Evolutionary conservation across 2,329 filamentous ascomycete species (phyloP), one percentile per base, ranked within the genome.

Genomic region (Ophiostoma sp.): DNA sequence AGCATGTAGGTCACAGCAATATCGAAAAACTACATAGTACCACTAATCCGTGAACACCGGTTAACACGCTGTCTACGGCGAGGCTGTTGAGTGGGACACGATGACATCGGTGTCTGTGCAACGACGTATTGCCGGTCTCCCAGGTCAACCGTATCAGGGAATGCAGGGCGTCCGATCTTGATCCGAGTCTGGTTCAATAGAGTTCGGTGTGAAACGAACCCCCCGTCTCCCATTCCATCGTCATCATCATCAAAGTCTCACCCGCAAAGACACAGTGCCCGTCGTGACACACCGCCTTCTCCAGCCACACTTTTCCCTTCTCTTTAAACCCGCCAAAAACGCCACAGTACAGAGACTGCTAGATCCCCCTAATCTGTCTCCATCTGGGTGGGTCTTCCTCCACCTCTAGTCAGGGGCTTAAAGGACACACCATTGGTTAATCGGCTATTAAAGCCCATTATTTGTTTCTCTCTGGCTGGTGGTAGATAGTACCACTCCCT

Each of bases 331-430:
- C 36, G 52, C 54, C 67, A 68, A 54, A 36, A 39, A 17, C 27
- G 65, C 52, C 62, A 39, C 33, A 44, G 10, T 52, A 39, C 44
- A 48, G 17, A 48, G 4, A 48, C 41, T 17, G 33, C 35, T 36
- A 41, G 10, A 41, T 41, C 39, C 31, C 31, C 65, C 33, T 4
- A 60, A 27, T 52, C 64, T 31, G 54, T 54, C 52, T 65, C 66
- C 33, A 41, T 33, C 52, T 11, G 27, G 27, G 64, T 67, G 65
- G 65, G 5, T 48, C 52, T 27, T 11, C 52, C 36, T 67, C 52
- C 60, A 41, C 33, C 54, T 65, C n/a, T 67, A 52, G 44, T 73
- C 72, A 73, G 72, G 72, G 72, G 72, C 71, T 71, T 57, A 33
- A 41, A 33, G 44, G 31, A 36, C 41, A 11, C n/a, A 0, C 64